Conservation (phyloP, 768 basidiomycete species). For the Auriscalpium microsporum region DNA sequence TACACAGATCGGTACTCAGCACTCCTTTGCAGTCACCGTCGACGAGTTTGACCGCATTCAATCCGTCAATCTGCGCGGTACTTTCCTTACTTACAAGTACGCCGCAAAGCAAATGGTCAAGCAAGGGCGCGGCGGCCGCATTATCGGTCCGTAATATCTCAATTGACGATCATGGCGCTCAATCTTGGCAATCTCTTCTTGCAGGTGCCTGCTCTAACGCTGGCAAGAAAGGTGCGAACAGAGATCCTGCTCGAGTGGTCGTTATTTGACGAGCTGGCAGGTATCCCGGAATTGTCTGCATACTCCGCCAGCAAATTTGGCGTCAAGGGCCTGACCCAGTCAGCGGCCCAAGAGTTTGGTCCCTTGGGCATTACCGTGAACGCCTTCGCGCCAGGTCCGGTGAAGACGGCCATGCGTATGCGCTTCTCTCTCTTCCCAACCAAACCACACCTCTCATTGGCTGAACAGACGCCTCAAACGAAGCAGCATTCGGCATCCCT, state of each 20-base stretch:
- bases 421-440: neutral
- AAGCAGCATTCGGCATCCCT: neutral
- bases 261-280: neutral
- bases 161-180: neutral
- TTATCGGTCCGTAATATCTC: slow-evolving; percentile 3
- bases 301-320: slow-evolving; percentile 18
- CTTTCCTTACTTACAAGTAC: slow-evolving; percentile 18
- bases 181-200: neutral
- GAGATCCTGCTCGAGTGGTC: neutral
- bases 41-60: slow-evolving; percentile 3
- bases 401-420: slow-evolving; percentile 14
- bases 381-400: slow-evolving; percentile 15
- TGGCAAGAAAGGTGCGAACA: slow-evolving; percentile 6
- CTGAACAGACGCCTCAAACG: neutral
- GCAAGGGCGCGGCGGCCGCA: slow-evolving; percentile 11
- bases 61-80: slow-evolving; percentile 3
- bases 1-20: neutral
- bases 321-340: slow-evolving; percentile 16
- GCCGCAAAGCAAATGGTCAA: slow-evolving; percentile 16
- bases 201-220: slow-evolving; percentile 7
- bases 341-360: slow-evolving; percentile 13
- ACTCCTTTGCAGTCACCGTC: neutral
- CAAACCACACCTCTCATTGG: neutral
- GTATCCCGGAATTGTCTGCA: neutral
- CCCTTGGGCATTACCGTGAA: slow-evolving; percentile 17